Conservation (phyloP, 2,329 filamentous ascomycete species). For the Pseudogymnoascus sp. region DNA sequence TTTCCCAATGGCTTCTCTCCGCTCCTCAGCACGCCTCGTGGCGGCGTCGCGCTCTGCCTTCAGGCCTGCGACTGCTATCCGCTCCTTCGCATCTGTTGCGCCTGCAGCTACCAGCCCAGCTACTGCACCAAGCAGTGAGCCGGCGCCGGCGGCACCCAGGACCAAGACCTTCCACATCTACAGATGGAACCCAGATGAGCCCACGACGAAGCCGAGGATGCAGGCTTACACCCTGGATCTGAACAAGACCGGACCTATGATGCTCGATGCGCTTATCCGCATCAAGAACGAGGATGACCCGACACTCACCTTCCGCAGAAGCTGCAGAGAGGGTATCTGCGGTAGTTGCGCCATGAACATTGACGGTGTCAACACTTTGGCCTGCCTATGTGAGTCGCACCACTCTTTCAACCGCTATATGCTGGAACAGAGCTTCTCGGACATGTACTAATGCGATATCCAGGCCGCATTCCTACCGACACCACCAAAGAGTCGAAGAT, state of each 20-base stretch:
- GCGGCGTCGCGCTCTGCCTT: conserved; percentile 34
- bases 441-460: conserved; percentile 23
- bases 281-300: conserved; percentile 99
- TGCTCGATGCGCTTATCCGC: conserved; percentile 89
- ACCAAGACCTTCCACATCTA: conserved; percentile 98
- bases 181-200: conserved; percentile 94
- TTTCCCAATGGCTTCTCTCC: conserved; percentile 50
- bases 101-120: background rate
- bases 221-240: conserved; percentile 90
- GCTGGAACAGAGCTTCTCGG: background rate
- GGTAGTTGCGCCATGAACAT: conserved; percentile 99
- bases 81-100: conserved; percentile 48
- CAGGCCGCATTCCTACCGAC: conserved; percentile 89
- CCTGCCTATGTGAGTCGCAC: conserved; percentile 77
- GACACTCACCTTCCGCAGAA: conserved; percentile 89
- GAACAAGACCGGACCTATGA: conserved; percentile 99
- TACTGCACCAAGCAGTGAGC: conserved; percentile 34
- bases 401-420: background rate
- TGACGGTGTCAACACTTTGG: conserved; percentile 94
- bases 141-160: conserved; percentile 50
- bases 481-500: conserved; percentile 76
- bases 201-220: conserved; percentile 88
- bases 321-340: conserved; percentile 96
- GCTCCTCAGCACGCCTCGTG: conserved; percentile 46
- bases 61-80: conserved; percentile 33